phyloP scores from a whole-genome alignment of 2,329 filamentous ascomycete species.

The Biscogniauxia sp. region DNA sequence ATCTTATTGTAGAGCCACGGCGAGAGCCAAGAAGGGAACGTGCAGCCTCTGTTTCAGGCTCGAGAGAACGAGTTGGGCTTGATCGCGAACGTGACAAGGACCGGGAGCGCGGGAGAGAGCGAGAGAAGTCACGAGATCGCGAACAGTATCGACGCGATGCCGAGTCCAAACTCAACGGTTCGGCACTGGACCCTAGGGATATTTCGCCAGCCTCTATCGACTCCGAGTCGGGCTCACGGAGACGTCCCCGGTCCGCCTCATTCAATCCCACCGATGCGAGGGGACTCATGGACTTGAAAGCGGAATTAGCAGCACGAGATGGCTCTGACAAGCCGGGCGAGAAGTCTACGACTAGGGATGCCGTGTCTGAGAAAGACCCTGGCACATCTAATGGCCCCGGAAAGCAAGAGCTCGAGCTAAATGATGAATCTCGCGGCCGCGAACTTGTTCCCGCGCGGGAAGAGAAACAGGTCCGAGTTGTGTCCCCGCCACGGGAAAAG shows the following conservation, averaged over 20 bases:
- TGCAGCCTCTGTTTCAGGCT: conserved; percentile 16
- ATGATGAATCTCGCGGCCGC: conserved; percentile 41
- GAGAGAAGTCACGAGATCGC: conserved; percentile 17
- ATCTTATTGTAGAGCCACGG: conserved; percentile 23
- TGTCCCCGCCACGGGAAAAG: conserved; percentile 67
- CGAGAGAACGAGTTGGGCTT: conserved; percentile 17
- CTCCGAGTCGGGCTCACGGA: conserved; percentile 37
- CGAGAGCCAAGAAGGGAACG: conserved; percentile 25
- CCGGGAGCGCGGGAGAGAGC: conserved; percentile 12
- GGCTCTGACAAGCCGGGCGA: conserved; percentile 28
- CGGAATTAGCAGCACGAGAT: conserved; percentile 47
- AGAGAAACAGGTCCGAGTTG: conserved; percentile 60
- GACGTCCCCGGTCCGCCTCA: conserved; percentile 39
- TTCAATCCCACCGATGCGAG: conserved; percentile 55
- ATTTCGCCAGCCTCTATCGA: conserved; percentile 40
- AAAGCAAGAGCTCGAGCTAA: conserved; percentile 13
- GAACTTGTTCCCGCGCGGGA: conserved; percentile 36
- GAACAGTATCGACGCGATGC: conserved; percentile 37
- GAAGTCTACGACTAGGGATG: conserved; percentile 16
- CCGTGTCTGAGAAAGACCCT: conserved; percentile 13
- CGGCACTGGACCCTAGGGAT: conserved; percentile 31
- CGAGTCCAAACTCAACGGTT: conserved; percentile 35
- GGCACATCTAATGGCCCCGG: conserved; percentile 14
- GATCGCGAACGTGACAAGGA: conserved; percentile 16
- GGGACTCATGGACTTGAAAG: conserved; percentile 48